Evolutionary conservation across 2,329 filamentous ascomycete genomes (phyloP).

Genomic region (Botrytis sinoallii): DNA sequence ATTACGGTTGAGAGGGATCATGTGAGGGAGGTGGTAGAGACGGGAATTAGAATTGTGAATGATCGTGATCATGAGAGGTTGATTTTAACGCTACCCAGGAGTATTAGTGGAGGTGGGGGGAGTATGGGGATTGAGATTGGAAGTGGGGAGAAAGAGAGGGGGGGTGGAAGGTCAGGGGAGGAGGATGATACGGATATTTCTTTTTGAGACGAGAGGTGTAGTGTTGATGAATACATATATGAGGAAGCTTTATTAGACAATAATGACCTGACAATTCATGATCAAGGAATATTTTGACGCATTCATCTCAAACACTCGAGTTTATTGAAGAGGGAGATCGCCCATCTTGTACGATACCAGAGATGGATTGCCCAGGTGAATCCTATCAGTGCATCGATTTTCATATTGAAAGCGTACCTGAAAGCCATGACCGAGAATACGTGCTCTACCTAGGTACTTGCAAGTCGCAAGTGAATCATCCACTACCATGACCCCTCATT

Average conservation of each 20-base stretch:
- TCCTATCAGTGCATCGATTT: no score
- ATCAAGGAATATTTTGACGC: neutral
- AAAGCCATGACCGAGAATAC: no score
- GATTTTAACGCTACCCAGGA: neutral
- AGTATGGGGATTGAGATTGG: neutral
- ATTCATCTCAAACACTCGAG: no score
- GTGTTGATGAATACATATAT: neutral
- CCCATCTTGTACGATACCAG: no score
- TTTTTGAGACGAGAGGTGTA: neutral
- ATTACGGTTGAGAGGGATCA: slow-evolving; percentile 13
- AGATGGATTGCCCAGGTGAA: no score
- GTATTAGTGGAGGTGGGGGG: neutral
- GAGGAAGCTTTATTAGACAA: neutral
- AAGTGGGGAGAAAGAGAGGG: neutral
- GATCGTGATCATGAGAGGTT: neutral
- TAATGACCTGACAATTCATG: fast-evolving
- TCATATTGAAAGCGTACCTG: no score
- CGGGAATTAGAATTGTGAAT: neutral
- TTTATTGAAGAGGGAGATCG: no score
- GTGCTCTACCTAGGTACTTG: no score
- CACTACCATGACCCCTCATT: no score
- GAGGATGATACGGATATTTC: neutral
- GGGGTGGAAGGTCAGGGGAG: neutral
- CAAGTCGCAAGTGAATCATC: no score
- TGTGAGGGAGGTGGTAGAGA: neutral